These are phyloP conservation scores for Epichloe gansuensis DNA, from an alignment of 2,329 filamentous ascomycete species.

Conservation along the genomic window DNA sequence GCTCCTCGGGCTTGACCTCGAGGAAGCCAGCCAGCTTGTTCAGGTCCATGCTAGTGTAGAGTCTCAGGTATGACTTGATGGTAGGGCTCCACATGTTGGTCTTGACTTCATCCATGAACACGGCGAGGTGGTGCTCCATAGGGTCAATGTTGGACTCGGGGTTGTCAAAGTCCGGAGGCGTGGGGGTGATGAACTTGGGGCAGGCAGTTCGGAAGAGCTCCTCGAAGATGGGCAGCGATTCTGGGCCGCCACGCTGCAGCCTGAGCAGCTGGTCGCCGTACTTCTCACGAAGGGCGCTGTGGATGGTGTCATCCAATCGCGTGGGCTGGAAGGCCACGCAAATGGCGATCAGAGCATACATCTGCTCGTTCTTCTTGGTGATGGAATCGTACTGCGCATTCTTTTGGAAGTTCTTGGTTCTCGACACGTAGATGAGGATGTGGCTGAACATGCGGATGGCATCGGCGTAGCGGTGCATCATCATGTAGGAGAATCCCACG, in stretches of 20 bases:
- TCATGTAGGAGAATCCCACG: slow-evolving; percentile 99
- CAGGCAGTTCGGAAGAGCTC: slow-evolving; percentile 96
- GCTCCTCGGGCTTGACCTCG: slow-evolving; percentile 90
- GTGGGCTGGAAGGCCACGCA: slow-evolving; percentile 97
- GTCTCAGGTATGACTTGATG: slow-evolving; percentile 94
- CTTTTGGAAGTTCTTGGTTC: slow-evolving; percentile 99
- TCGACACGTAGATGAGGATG: slow-evolving; percentile 96
- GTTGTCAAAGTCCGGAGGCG: slow-evolving; percentile 95
- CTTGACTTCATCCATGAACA: slow-evolving; percentile 99
- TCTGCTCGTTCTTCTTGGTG: slow-evolving; percentile 99
- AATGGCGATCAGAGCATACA: slow-evolving; percentile 98
- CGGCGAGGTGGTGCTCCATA: slow-evolving; percentile 87
- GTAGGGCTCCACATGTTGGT: slow-evolving; percentile 98
- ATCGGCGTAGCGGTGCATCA: slow-evolving; percentile 99
- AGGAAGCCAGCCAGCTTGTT: slow-evolving; percentile 97
- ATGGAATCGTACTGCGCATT: slow-evolving; percentile 96
- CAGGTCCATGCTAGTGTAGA: slow-evolving; percentile 99
- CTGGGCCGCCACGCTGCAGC: slow-evolving; percentile 90
- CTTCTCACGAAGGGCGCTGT: slow-evolving; percentile 95
- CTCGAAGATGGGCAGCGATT: slow-evolving; percentile 92
- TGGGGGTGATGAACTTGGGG: slow-evolving; percentile 98
- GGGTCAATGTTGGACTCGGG: slow-evolving; percentile 92
- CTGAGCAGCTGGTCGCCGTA: slow-evolving; percentile 97
- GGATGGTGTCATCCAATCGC: slow-evolving; percentile 95
- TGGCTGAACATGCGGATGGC: slow-evolving; percentile 99